Base-by-base conservation (phyloP, 495 filamentous ascomycete genomes). In the Parathielavia appendiculata region DNA sequence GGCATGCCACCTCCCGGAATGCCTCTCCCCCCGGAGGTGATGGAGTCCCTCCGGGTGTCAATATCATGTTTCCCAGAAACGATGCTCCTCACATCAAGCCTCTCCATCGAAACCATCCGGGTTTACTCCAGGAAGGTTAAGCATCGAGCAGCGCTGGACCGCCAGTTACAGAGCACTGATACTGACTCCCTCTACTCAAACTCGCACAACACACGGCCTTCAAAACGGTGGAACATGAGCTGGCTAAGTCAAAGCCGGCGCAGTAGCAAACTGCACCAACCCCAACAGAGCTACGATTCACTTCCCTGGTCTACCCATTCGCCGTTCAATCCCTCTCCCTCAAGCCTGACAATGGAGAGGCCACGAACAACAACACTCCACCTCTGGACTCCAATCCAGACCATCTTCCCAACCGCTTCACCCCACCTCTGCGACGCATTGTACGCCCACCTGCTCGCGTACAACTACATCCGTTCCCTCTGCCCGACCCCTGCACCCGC, bases 371-470 rank as follows among this genome's bases (percentile, higher is more conserved):
- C 54, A 59, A 45, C 26, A 30, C 2, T 6, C 26, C 26, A 30
- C 26, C 26, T 30, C n/a, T 78, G 76, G 75, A 51, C 60, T 1
- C 76, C 79, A 7, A 81, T 88, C 60, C 75, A 77, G 23, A 77
- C 75, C 17, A 82, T 86, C 22, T 88, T 87, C 54, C 80, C 81
- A 0, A 56, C 73, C 9, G 79, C 76, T 22, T 71, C 79, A 6
- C 77, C 84, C 51, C 77, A 75, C 54, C 67, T 84, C 5, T 79
- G 83, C 32, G 81, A 85, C 47, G 76, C 81, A 6, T 76, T 88
- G n/a, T 87, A 85, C 56, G 83, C 84, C 1, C 79, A 84, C 40
- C 62, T 88, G 20, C 73, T 87, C 19, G 83, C 81, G 0, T 81
- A 81, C 55, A 86, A 86, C 60, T 85, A 85, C 65, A 67, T 86